These are phyloP conservation scores for Halenospora varia DNA, from an alignment of 495 filamentous ascomycete genomes.

Conservation along the genomic window DNA sequence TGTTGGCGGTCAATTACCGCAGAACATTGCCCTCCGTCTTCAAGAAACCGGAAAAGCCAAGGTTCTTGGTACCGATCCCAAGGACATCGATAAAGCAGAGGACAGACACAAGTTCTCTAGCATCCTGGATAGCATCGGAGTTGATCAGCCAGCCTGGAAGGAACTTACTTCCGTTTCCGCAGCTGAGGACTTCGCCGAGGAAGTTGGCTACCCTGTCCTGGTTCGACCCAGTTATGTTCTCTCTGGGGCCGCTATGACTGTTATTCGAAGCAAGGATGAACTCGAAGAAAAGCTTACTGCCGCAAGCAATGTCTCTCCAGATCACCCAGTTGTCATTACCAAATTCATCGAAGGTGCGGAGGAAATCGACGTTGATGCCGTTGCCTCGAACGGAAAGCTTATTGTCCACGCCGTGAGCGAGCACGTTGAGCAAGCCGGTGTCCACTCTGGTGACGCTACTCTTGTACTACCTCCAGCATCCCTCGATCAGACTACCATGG, in stretches of 20 bases:
- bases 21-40: slow-evolving; percentile 94
- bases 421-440: slow-evolving; percentile 95
- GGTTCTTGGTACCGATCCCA: slow-evolving; percentile 84
- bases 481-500: slow-evolving; percentile 71
- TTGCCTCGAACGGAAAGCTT: slow-evolving; percentile 80
- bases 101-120: slow-evolving; percentile 98
- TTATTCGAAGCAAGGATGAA: slow-evolving; percentile 89
- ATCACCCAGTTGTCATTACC: slow-evolving; percentile 97
- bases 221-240: slow-evolving; percentile 97
- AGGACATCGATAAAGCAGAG: slow-evolving; percentile 95
- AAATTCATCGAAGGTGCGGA: slow-evolving; percentile 81
- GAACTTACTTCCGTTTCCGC: slow-evolving; percentile 90
- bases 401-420: slow-evolving; percentile 93
- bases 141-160: slow-evolving; percentile 97
- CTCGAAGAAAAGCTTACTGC: slow-evolving; percentile 87
- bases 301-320: slow-evolving; percentile 86
- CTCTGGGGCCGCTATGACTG: slow-evolving; percentile 98
- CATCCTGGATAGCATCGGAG: slow-evolving; percentile 89
- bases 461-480: slow-evolving; percentile 85
- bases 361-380: slow-evolving; percentile 97
- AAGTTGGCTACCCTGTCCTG: slow-evolving; percentile 89
- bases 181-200: slow-evolving; percentile 78
- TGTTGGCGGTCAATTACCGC: slow-evolving; percentile 91
- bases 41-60: slow-evolving; percentile 87
- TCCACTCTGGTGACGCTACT: slow-evolving; percentile 97